phyloP scores from a whole-genome alignment of 768 basidiomycete species.

The Naganishia antarctica region DNA sequence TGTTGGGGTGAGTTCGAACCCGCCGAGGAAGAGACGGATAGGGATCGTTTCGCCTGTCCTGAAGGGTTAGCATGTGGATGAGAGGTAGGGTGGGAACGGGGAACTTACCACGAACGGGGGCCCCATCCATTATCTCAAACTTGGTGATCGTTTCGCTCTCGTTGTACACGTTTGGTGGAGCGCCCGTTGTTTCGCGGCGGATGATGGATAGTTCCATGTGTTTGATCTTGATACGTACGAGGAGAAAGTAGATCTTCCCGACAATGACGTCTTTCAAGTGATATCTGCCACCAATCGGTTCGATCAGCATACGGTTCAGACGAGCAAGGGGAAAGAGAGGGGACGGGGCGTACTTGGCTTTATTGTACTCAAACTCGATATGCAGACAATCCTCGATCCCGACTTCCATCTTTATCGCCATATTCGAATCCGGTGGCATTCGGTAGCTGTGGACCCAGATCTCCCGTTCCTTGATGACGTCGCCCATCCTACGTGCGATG shows the following conservation, averaged over 20 bases:
- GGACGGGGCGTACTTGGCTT: constrained; percentile 74
- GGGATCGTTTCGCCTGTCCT: constrained; percentile 87
- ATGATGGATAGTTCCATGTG: constrained; percentile 99
- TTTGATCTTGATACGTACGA: constrained; percentile 97
- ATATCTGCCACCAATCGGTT: constrained; percentile 60
- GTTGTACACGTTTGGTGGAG: constrained; percentile 98
- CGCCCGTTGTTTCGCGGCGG: constrained; percentile 90
- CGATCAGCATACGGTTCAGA: not conserved
- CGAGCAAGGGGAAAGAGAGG: not conserved
- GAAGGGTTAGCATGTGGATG: not conserved
- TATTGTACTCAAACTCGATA: constrained; percentile 99
- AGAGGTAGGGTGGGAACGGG: not conserved
- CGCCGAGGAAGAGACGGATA: constrained; percentile 92
- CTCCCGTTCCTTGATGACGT: constrained; percentile 87
- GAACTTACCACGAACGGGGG: constrained; percentile 77
- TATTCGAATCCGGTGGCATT: constrained; percentile 97
- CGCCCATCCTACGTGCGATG: constrained; percentile 85
- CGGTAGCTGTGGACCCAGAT: constrained; percentile 97
- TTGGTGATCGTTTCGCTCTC: constrained; percentile 99
- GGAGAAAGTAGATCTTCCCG: constrained; percentile 97
- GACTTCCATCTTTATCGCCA: constrained; percentile 99
- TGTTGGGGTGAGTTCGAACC: constrained; percentile 96
- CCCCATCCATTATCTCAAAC: constrained; percentile 99
- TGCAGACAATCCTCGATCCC: constrained; percentile 98
- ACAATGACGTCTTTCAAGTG: constrained; percentile 98